These are phyloP conservation scores for Polygonum aviculare DNA, from an alignment of 148 eudicot species.

Conservation along the genomic window DNA sequence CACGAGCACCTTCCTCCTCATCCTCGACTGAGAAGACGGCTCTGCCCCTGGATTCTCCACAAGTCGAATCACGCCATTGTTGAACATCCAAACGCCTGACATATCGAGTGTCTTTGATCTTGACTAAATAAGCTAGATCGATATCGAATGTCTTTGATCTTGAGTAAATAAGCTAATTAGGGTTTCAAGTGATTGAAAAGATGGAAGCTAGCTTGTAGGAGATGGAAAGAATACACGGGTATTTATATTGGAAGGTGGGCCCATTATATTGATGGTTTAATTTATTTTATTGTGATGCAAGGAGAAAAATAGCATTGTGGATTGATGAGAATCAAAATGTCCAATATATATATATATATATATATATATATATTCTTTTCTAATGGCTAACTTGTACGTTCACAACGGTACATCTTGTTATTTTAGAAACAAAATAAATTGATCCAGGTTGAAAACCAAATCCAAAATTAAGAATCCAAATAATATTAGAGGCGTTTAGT, in stretches of 20 bases:
- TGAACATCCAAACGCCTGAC: slow-evolving; percentile 94
- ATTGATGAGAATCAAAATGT: neutral
- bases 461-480: no score
- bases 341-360: no score
- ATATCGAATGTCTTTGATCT: no score
- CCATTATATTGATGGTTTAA: neutral
- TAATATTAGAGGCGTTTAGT: no score
- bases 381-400: no score
- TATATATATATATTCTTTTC: no score
- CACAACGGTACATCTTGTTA: no score
- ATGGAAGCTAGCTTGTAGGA: neutral
- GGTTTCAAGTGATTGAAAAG: neutral
- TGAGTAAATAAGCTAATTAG: neutral
- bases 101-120: slow-evolving; percentile 12
- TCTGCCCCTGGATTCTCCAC: slow-evolving; percentile 41
- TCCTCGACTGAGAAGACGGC: neutral
- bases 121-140: no score
- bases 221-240: neutral
- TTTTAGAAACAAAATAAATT: no score
- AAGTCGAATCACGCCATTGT: slow-evolving; percentile 62
- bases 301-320: neutral
- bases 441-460: no score
- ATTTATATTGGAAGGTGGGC: neutral
- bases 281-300: neutral
- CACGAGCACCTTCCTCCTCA: slow-evolving; percentile 44